Evolutionary conservation across 345 rosid genomes (phyloP), one percentile per base, ranked within the genome.

Genomic region (Schrenkiella parvula): DNA sequence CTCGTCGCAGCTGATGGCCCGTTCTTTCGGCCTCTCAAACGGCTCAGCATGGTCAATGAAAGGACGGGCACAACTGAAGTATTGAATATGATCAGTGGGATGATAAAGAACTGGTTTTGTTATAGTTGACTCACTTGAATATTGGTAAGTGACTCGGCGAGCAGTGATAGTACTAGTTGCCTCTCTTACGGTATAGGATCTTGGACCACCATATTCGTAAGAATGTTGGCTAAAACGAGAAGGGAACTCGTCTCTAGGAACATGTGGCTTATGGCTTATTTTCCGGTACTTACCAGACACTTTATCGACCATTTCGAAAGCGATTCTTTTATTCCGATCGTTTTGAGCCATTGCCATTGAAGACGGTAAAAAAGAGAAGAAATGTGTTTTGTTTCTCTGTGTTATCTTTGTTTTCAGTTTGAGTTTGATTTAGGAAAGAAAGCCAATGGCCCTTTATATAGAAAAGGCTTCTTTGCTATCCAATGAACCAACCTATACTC

Each of bases 1-100:
- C 57, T 73, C 77, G 17, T 73, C 77, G 46, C 77, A 73, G 23
- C 5, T 73, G 0, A 64, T 73, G 29, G 53, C 14, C 13, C 50
- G 22, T 35, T 18, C 65, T 39, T 34, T 73, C 2, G 65, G 65
- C 64, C 6, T 44, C 29, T 72, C 62, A 39, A 42, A n/a, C 17
- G 28, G 44, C 46, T 63, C 34, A 1, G 46, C 47, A 32, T 70
- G 42, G 34, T 26, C 65, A 1, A n/a, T 21, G n/a, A 56, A 56
- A 69, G 65, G 55, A 57, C 56, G 44, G 11, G 56, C 12, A 13
- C 56, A 44, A 59, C 74, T 29, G 26, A 35, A 47, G 50, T 35
- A 34, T 8, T 57, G 56, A 57, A 44, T 22, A 44, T 32, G 47
- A 15, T 34, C 66, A 6, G 43, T 44, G 18, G 73, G 44, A 17